Base-by-base conservation (phyloP, 257 asterid genomes). In the Nicotiana undulata region DNA sequence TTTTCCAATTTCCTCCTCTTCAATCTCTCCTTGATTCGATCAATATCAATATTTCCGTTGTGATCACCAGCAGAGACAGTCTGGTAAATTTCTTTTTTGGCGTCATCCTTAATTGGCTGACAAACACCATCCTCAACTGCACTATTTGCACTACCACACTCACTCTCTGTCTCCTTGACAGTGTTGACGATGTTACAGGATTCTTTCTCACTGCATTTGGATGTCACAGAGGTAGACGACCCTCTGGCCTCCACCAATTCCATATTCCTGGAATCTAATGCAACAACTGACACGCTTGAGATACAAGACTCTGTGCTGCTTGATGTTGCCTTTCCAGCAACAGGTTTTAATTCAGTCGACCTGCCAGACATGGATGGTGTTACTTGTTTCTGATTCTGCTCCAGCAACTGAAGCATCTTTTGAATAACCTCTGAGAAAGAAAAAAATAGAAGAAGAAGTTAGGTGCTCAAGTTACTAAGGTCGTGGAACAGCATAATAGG, bases 341-440 rank as follows among this genome's bases (percentile, higher is more conserved):
- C 67, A 22, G 85, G 67, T 67, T 82, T 86, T 37, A 51, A 32
- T 70, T 59, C 80, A 17, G 70, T 46, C 60, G 56, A 83, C 68
- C 53, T 67, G 59, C 76, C 46, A 11, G 51, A 67, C 9, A 82
- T 40, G 74, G 88, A 63, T 26, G 80, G 86, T 77, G 34, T 6
- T 31, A 77, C 81, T 84, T 78, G 88, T 56, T 76, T 85, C 79
- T 81, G 81, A 77, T 79, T 84, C 79, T 82, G 81, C 31, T 81
- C 90, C 64, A 86, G 83, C 83, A 89, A 17, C 37, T n/a, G 83
- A 32, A 80, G 83, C 95, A 89, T 91, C 78, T 84, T 87, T 52
- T 88, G 90, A 80, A 84, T 85, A 83, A 89, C 88, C 63, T 76
- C 92, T 90, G 91, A 65, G 82, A 80, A 79, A 61, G 9, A 68